Percentiles rank a stretch among this genome's conserved stretches.
phyloP scores from a whole-genome alignment of 1,139 yeast genomes.

The Scheffersomyces quercinus region DNA sequence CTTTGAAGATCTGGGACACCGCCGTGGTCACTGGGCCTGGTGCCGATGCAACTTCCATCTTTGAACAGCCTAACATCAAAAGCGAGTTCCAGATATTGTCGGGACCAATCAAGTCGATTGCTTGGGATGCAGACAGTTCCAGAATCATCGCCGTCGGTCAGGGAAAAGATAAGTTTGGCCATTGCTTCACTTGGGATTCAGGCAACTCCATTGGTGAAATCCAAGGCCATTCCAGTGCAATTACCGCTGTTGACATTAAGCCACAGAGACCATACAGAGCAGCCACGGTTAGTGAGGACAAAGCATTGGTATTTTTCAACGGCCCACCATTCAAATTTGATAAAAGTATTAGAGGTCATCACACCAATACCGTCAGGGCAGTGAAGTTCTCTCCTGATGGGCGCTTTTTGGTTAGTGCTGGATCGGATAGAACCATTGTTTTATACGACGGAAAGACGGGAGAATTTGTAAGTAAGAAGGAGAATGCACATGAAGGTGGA shows the following conservation, averaged over 20 bases:
- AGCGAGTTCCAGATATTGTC: conserved; percentile 81
- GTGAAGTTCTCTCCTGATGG: conserved; percentile 84
- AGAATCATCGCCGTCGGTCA: conserved; percentile 93
- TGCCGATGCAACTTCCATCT: conserved; percentile 11
- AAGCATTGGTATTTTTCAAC: conserved; percentile 76
- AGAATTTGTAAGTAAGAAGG: conserved; percentile 58
- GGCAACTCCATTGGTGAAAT: conserved; percentile 96
- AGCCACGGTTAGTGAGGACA: conserved; percentile 89
- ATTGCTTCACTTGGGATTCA: conserved; percentile 88
- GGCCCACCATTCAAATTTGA: conserved; percentile 95
- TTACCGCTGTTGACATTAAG: conserved; percentile 82
- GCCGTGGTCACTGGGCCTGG: conserved; percentile 38
- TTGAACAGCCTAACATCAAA: conserved; percentile 61
- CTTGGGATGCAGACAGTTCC: conserved; percentile 90
- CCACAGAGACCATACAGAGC: conserved; percentile 94
- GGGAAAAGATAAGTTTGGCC: conserved; percentile 91
- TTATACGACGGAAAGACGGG: conserved; percentile 90
- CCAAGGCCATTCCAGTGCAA: conserved; percentile 85
- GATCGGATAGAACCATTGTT: conserved; percentile 78
- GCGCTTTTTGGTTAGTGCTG: conserved; percentile 71
- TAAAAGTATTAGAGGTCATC: conserved; percentile 70
- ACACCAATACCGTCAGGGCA: conserved; percentile 76
- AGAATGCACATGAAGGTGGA: conserved; percentile 72
- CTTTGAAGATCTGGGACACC: conserved; percentile 86
- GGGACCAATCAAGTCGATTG: conserved; percentile 79